These are phyloP conservation scores for Stellera chamaejasme DNA, from an alignment of 345 rosid species.

Conservation along the genomic window DNA sequence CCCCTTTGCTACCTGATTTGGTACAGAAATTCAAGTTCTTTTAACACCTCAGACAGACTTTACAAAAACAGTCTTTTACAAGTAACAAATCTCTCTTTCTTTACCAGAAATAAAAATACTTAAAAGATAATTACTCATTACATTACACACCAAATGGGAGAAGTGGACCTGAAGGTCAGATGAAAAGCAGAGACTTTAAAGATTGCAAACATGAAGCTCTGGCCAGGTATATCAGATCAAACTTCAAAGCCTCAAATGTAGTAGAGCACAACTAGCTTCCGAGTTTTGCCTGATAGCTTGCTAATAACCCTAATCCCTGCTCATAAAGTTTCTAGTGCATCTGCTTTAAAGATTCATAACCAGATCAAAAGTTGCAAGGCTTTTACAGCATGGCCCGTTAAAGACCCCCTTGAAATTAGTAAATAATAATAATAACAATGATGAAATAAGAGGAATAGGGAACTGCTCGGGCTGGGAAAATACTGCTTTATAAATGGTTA, in stretches of 20 bases:
- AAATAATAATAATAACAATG: slow-evolving; percentile 9
- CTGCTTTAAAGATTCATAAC: neutral
- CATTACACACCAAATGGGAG: slow-evolving; percentile 33
- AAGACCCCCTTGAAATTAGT: slow-evolving; percentile 24
- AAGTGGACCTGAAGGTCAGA: slow-evolving; percentile 71
- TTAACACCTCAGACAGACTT: too few relatives aligned
- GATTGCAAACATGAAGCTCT: slow-evolving; percentile 46
- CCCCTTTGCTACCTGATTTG: too few relatives aligned
- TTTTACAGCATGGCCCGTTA: slow-evolving; percentile 10
- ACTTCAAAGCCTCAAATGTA: slow-evolving; percentile 46
- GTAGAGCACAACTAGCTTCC: slow-evolving; percentile 50
- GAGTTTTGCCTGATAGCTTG: slow-evolving; percentile 36
- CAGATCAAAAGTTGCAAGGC: slow-evolving; percentile 12
- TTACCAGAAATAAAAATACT: too few relatives aligned
- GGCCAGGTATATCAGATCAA: slow-evolving; percentile 22
- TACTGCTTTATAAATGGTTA: slow-evolving; percentile 21
- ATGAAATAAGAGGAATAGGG: too few relatives aligned
- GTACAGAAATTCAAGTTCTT: too few relatives aligned
- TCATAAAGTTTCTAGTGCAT: neutral
- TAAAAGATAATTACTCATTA: too few relatives aligned
- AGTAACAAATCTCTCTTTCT: too few relatives aligned
- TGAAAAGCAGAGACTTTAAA: slow-evolving; percentile 44
- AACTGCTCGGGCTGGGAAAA: slow-evolving; percentile 14
- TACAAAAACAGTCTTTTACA: too few relatives aligned
- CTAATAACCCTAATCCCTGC: slow-evolving; percentile 2